Evolutionary conservation across 2,329 filamentous ascomycete genomes (phyloP), one percentile per base, ranked within the genome.

Genomic region (Coniochaeta prunicola): DNA sequence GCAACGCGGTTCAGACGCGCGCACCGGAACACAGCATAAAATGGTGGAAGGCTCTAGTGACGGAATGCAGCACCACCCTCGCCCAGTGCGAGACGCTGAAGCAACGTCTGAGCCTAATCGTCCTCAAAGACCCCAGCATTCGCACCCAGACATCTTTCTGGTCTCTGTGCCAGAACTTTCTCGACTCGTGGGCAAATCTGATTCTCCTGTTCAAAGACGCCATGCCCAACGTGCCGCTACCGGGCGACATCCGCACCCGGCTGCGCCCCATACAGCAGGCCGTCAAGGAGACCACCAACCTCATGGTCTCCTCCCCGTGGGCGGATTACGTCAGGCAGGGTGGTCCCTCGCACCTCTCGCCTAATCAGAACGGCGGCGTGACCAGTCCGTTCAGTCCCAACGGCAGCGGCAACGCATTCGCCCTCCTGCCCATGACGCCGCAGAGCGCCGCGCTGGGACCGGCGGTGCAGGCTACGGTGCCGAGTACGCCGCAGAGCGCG

Each of bases 381-480:
- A 55, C 53, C 7, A 33, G 28, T n/a, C 53, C 53, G 4, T 36
- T 36, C 21, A 33, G 12, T 6, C 53, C 53, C 9, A 36, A 59
- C n/a, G 28, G 58, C 28, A 38, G 33, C 24, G 58, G 59, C 31
- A 59, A 53, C 30, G 62, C 30, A 8, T 50, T 50, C 12, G 28
- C 33, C 70, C 38, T 73, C 57, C 65, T 92, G 38, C 92, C 92
- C 9, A 91, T 94, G 67, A 97, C 92, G 1, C 92, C 93, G 8
- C 82, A 96, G 62, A 94, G 90, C 66, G 92, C 92, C 17, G 92
- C 92, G 1, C 79, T 97, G 5, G 93, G 92, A 0, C 91, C 92
- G 6, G 92, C 92, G 21, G 90, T 92, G 58, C 92, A 96, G 73
- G 92, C 92, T 1, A 97, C 91, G 0, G 87, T 96, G 12, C 89